A percentile compares a stretch with the other conserved stretches of the same genome.
phyloP scores from a whole-genome alignment of 345 rosid species.

The Aurinia saxatilis region DNA sequence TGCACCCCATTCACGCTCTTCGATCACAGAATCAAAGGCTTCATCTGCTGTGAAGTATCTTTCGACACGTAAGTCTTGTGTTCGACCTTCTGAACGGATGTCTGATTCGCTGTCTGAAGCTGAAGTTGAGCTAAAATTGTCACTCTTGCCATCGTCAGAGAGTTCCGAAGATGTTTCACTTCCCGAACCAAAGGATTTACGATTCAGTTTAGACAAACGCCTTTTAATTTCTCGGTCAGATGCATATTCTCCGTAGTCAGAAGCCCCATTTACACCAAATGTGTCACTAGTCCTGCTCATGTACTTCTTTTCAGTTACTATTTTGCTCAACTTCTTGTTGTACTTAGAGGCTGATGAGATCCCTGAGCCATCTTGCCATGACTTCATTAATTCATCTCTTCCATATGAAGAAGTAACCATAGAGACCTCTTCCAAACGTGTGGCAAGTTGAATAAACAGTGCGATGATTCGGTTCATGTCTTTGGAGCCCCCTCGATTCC shows the following conservation, averaged over 20 bases:
- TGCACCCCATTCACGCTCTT: conserved; percentile 99
- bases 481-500: conserved; percentile 64
- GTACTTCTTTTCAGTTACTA: conserved; percentile 56
- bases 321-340: conserved; percentile 52
- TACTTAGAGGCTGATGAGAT: conserved; percentile 49
- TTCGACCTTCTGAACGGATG: conserved; percentile 51
- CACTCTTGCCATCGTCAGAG: conserved; percentile 62
- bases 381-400: conserved; percentile 72
- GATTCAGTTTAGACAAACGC: conserved; percentile 75
- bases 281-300: conserved; percentile 57
- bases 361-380: conserved; percentile 72
- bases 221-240: conserved; percentile 89
- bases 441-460: conserved; percentile 80
- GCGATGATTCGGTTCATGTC: conserved; percentile 68
- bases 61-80: conserved; percentile 51
- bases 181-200: conserved; percentile 75
- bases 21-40: conserved; percentile 48
- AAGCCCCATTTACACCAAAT: conserved; percentile 41
- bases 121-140: conserved; percentile 62
- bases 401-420: conserved; percentile 60
- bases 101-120: conserved; percentile 89
- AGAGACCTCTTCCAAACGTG: conserved; percentile 79
- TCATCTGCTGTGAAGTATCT: conserved; percentile 55
- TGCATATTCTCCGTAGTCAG: conserved; percentile 65
- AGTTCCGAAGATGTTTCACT: conserved; percentile 88